These are phyloP conservation scores for Gossypium davidsonii DNA, from an alignment of 441 rosid genomes.

Conservation along the genomic window DNA sequence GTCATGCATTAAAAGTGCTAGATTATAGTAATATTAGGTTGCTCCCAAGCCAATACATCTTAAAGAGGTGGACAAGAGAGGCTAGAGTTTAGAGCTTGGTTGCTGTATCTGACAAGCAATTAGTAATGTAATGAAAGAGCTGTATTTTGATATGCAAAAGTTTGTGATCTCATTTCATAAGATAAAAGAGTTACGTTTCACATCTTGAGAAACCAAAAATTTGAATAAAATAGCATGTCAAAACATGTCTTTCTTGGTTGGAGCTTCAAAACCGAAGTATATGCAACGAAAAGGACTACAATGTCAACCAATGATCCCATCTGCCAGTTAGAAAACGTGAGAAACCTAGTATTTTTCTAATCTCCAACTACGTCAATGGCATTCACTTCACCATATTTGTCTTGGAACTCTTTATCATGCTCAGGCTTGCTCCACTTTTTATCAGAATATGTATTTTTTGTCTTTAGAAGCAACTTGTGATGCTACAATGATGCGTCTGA, in stretches of 20 bases:
- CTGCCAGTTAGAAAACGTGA: background rate
- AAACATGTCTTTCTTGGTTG: background rate
- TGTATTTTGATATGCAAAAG: background rate
- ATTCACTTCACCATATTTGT: background rate
- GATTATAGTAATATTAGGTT: conserved; percentile 10
- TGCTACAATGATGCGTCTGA: conserved; percentile 31
- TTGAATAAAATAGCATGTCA: background rate
- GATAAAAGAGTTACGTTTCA: background rate
- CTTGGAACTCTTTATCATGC: background rate
- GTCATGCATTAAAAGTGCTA: conserved; percentile 12
- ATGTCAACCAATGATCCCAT: background rate
- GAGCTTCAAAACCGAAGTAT: conserved; percentile 11
- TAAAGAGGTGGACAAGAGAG: conserved; percentile 18
- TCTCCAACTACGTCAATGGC: background rate
- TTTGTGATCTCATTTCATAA: background rate
- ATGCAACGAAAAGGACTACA: background rate
- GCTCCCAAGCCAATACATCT: conserved; percentile 10
- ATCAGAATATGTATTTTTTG: background rate
- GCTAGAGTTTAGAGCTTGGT: conserved; percentile 9
- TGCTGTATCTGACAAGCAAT: background rate
- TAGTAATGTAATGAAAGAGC: background rate
- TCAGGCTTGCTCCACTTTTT: background rate
- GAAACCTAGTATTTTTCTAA: background rate
- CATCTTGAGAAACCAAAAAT: conserved; percentile 3
- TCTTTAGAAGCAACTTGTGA: conserved; percentile 6